Evolutionary conservation across 305 asterid species (phyloP), one percentile per base, ranked within the genome.

Genomic region (Fraxinus paxiana): DNA sequence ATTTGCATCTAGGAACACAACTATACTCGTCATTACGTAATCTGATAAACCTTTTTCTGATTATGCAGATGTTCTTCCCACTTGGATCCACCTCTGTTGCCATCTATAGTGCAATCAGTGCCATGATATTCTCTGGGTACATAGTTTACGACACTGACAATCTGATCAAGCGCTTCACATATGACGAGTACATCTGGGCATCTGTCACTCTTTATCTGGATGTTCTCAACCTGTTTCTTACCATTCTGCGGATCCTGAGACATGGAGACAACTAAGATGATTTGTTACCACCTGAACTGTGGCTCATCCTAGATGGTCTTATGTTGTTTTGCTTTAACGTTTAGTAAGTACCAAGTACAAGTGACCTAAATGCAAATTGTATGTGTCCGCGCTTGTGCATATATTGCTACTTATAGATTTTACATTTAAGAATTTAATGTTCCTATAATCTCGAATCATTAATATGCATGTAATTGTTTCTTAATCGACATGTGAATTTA

Each of bases 121-220:
- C 99, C 76, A 92, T 94, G 79, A 83, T 96, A 59, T 96, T 96
- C 92, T 92, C 95, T 0, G 99, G 98, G 63, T 96, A 92, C 90
- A 91, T 96, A 13, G 84, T 96, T 8, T 96, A 91, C 18, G 99
- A 96, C 73, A 96, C 98, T 0, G 92, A 94, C 65, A 94, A 94
- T 88, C 86, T 96, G 89, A 96, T 96, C 88, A 94, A 96, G 93
- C 92, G 98, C 71, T 96, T 90, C 86, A 91, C 95, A 6, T 96
- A 96, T 79, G 98, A 96, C 75, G 91, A 94, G 83, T 96, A 96
- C 81, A 92, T 96, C 87, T 91, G 98, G 98, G 99, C 99, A 73
- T 92, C 99, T 1, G 97, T 92, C 81, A 92, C 95, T 76, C 95
- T 96, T 35, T 96, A 96, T 63, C 92, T 96, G 78, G 98, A 96